These are phyloP conservation scores for Pseudocercospora cruenta DNA, from an alignment of 2,329 filamentous ascomycete species.

Conservation along the genomic window DNA sequence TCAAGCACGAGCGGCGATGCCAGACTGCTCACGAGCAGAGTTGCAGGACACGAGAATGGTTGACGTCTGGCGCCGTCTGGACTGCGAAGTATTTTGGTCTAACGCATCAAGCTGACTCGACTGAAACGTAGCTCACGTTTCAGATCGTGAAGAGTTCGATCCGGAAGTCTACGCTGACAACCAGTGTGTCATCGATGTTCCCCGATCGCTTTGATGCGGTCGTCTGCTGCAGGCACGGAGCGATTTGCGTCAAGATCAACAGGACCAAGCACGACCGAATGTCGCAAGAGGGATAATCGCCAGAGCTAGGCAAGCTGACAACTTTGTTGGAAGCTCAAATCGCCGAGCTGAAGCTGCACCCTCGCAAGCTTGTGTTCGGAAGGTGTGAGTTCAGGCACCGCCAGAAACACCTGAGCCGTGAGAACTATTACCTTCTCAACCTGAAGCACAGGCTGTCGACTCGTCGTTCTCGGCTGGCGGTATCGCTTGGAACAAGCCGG, in stretches of 20 bases:
- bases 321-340: background rate
- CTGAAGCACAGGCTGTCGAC: background rate
- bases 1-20: no score
- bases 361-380: background rate
- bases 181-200: background rate
- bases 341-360: background rate
- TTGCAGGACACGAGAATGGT: background rate
- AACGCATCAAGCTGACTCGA: background rate
- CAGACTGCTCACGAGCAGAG: no score
- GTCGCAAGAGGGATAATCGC: background rate
- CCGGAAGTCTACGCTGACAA: background rate
- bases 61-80: background rate
- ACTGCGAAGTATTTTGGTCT: background rate
- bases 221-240: background rate
- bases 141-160: background rate
- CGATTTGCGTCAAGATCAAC: background rate
- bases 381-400: background rate
- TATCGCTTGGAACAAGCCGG: background rate
- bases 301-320: background rate
- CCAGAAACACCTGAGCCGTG: background rate
- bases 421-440: background rate
- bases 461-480: background rate
- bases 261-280: background rate
- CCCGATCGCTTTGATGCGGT: background rate
- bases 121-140: background rate